Evolutionary conservation across 768 basidiomycete genomes (phyloP), one percentile per base, ranked within the genome.

Genomic region (Agaricus blazei): DNA sequence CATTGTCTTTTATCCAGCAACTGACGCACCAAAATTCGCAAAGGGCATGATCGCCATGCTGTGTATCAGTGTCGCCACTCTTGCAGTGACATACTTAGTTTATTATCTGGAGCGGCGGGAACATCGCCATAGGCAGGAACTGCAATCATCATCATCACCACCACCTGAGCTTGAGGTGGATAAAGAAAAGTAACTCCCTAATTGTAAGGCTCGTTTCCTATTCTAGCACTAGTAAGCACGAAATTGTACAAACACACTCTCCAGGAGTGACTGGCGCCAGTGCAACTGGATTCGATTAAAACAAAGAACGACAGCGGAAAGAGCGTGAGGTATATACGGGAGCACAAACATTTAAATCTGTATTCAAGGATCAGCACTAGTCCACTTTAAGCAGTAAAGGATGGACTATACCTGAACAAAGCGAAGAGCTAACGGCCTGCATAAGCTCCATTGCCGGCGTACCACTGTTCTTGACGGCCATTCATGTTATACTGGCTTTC

Each of bases 41-140:
- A 87, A 80, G 55, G 87, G 86, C 23, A 82, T 85, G 81, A 81
- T 82, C 59, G 80, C 84, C 9, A 84, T 87, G 82, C 74, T 87
- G 34, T 79, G 78, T 44, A 76, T 75, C 0, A 78, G 78, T 42
- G 67, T 73, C 26, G 81, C 81, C n/a, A 85, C 85, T 9, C 66
- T 86, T 14, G 69, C 57, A 5, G 72, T 77, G 28, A 86, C 84
- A 3, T 79, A 72, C 70, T 40, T 81, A 11, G 84, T 84, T 48
- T 83, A 80, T 75, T 73, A 72, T 56, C 62, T 85, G 11, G 82
- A 87, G 58, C 65, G 64, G 38, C 63, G 68, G 46, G 74, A 75
- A 59, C 63, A 59, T 56, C 56, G 58, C 37, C 52, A 19, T 36
- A 48, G 27, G 42, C 48, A 24, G 24, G 31, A 28, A 43, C 14